Evolutionary conservation across 805 yeast genomes (phyloP).

Genomic region (Wickerhamomyces kurtzmanii): DNA sequence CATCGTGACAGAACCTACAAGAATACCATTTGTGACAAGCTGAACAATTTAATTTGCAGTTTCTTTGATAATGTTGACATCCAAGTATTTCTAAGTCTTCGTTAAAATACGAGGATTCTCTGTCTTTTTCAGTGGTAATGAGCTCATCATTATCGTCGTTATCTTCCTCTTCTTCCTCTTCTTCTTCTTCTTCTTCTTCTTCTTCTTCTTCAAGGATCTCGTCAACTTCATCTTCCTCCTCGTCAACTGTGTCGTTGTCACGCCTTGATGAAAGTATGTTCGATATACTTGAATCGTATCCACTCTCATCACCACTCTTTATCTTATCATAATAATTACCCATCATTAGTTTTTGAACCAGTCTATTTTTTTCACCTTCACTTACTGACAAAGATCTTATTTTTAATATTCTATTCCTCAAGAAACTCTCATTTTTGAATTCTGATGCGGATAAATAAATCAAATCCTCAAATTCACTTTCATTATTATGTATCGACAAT

Average conservation of each 20-base stretch:
- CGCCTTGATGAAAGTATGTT: too few species aligned
- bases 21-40: conserved; percentile 66
- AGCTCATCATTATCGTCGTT: conserved; percentile 15
- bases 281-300: conserved; percentile 15
- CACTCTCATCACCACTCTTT: conserved; percentile 19
- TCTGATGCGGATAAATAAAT: conserved; percentile 4
- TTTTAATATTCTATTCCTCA: conserved; percentile 40
- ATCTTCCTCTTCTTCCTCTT: conserved; percentile 3
- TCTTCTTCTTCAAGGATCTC: conserved; percentile 5
- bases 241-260: conserved; percentile 9
- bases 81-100: conserved; percentile 43
- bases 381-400: conserved; percentile 11
- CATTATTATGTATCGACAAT: neutral
- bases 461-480: conserved; percentile 3
- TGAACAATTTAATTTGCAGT: conserved; percentile 77
- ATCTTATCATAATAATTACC: conserved; percentile 48
- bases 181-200: conserved; percentile 7
- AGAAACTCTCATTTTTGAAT: conserved; percentile 16
- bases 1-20: conserved; percentile 83
- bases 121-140: conserved; percentile 36
- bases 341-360: conserved; percentile 62
- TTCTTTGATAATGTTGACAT: conserved; percentile 74
- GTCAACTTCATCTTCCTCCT: conserved; percentile 5
- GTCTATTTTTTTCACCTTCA: conserved; percentile 14
- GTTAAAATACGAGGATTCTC: conserved; percentile 36